Conservation (phyloP, 768 basidiomycete species). For the Porphyrellus cyaneotinctus region DNA sequence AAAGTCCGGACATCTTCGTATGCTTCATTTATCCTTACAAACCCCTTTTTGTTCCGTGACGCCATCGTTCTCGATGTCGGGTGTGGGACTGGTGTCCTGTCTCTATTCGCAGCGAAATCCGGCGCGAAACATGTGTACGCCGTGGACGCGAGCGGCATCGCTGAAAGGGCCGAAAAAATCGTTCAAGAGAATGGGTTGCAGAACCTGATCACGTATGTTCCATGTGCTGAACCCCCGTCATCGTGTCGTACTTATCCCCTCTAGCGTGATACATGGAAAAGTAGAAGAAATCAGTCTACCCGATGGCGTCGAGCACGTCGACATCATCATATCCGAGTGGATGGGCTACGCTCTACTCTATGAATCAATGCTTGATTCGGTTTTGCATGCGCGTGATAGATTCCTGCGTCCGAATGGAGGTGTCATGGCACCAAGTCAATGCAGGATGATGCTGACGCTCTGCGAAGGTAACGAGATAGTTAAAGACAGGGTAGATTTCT, state of each 20-base stretch:
- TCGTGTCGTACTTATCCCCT: not conserved
- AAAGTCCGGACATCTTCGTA: conserved; percentile 92
- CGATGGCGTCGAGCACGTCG: conserved; percentile 69
- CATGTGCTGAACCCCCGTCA: conserved; percentile 1
- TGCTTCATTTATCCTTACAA: conserved; percentile 84
- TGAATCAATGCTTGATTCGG: conserved; percentile 97
- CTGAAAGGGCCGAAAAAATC: conserved; percentile 71
- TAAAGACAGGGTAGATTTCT: conserved; percentile 84
- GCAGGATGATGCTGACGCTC: conserved; percentile 77
- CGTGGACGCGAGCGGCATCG: conserved; percentile 86
- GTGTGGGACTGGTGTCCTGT: conserved; percentile 92
- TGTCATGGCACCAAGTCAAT: conserved; percentile 89
- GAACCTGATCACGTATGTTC: conserved; percentile 59
- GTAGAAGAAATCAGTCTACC: conserved; percentile 84
- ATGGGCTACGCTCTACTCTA: conserved; percentile 93
- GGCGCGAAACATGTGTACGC: conserved; percentile 90
- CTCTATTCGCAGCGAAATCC: conserved; percentile 82
- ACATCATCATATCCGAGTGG: conserved; percentile 97
- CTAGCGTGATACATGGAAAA: conserved; percentile 81
- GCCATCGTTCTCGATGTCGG: conserved; percentile 93
- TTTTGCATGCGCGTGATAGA: conserved; percentile 81
- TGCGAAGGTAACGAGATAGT: conserved; percentile 72
- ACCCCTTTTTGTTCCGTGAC: conserved; percentile 74
- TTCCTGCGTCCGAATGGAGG: conserved; percentile 70
- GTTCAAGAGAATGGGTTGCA: conserved; percentile 72